These are phyloP conservation scores for Cystoisospora suis DNA, from an alignment of 169 alveolate species.

Conservation along the genomic window DNA sequence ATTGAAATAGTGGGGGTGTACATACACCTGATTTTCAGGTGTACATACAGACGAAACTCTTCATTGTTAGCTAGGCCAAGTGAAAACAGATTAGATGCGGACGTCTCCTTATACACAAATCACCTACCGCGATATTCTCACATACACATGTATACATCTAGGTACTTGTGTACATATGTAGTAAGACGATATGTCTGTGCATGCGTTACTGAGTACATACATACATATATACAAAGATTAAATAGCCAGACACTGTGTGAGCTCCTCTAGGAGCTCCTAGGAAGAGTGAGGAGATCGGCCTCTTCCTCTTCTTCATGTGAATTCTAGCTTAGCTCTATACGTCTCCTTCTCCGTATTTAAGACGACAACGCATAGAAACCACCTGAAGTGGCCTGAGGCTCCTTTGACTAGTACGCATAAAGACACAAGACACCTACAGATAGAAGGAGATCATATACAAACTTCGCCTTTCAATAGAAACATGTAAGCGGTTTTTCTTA, in stretches of 20 bases:
- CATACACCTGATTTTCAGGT: neutral
- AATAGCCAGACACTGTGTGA: too few relatives aligned
- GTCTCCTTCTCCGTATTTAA: too few relatives aligned
- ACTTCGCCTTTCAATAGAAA: neutral
- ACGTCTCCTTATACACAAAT: too few relatives aligned
- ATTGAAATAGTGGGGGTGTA: neutral
- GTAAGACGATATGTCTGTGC: neutral
- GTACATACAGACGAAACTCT: neutral
- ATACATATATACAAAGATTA: neutral
- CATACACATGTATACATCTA: neutral
- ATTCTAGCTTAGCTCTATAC: too few relatives aligned
- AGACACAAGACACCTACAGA: neutral
- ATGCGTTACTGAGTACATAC: neutral
- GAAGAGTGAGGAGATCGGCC: too few relatives aligned
- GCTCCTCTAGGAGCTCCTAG: too few relatives aligned
- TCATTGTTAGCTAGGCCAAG: too few relatives aligned
- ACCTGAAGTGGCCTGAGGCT: too few relatives aligned
- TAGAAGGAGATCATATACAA: neutral
- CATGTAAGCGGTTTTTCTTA: neutral
- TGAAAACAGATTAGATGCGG: too few relatives aligned
- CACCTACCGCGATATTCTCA: neutral
- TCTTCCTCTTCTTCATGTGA: too few relatives aligned
- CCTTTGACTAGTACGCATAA: too few relatives aligned
- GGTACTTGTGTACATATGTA: neutral
- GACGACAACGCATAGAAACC: too few relatives aligned